A percentile compares a stretch with the other conserved stretches of the same genome.
Evolutionary conservation across 2,329 filamentous ascomycete species (phyloP).

Genomic region (Huntiella bhutanensis): DNA sequence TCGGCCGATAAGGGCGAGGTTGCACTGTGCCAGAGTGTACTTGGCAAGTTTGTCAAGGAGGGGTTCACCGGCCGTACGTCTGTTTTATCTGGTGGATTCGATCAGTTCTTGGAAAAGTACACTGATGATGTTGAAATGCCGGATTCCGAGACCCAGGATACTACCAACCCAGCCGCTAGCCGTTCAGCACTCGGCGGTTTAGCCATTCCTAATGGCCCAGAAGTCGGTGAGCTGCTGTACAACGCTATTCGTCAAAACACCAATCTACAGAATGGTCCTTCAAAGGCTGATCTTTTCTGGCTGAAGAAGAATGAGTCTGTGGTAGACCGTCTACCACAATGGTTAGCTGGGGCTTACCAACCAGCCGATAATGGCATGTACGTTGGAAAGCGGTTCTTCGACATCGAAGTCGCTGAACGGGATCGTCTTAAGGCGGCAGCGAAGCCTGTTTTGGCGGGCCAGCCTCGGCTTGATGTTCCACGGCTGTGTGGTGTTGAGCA

Average conservation of each 20-base stretch:
- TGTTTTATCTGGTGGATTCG: conserved; percentile 69
- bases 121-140: conserved; percentile 40
- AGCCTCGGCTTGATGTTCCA: conserved; percentile 9
- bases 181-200: conserved; percentile 81
- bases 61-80: conserved; percentile 57
- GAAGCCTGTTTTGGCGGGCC: conserved; percentile 26
- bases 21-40: conserved; percentile 59
- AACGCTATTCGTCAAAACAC: conserved; percentile 92
- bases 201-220: conserved; percentile 47
- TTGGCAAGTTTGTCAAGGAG: conserved; percentile 81
- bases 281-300: conserved; percentile 46
- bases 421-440: conserved; percentile 76
- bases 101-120: conserved; percentile 48
- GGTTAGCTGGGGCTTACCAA: conserved; percentile 54
- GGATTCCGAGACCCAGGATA: conserved; percentile 28
- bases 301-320: conserved; percentile 24
- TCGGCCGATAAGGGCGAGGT: conserved; percentile 69
- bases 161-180: conserved; percentile 13
- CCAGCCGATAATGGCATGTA: conserved; percentile 54
- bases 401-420: conserved; percentile 70
- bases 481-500: conserved; percentile 87
- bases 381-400: conserved; percentile 67
- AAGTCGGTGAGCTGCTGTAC: conserved; percentile 68
- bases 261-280: conserved; percentile 83
- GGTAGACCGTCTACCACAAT: conserved; percentile 43